Base-by-base conservation (phyloP, 257 asterid species). In the Scutellaria barbata region DNA sequence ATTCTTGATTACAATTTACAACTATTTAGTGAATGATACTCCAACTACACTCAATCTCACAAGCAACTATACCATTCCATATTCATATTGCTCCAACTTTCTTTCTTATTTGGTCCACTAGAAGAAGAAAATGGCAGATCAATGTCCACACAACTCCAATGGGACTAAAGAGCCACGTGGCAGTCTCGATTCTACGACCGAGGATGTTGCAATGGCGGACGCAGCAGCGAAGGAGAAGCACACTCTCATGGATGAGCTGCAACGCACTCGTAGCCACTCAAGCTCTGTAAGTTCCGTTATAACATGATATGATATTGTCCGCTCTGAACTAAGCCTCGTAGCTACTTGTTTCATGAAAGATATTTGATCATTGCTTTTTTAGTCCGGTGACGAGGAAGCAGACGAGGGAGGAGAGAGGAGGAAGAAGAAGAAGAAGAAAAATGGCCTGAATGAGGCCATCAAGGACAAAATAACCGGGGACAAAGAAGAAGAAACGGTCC, bases 351-450 rank as follows among this genome's bases (percentile, higher is more conserved):
- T 30, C 5, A 30, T 30, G 0, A 30, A 30, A 30, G 35, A 30
- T 30, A 30, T 30, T 4, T 30, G 35, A 30, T 30, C 5, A 30
- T 30, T 60, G 69, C 42, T 10, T 18, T 64, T 66, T 56, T 85
- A 86, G 89, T 84, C 85, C 0, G 78, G 84, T 12, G 85, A 82
- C 18, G 92, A 82, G 33, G 84, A 84, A 50, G 85, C 75, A 33
- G 84, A 81, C 6, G 85, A 82, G 70, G 85, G 81, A 6, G 64
- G 76, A 1, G 78, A 74, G 17, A 83, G 79, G 16, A 69, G 77
- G 66, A 83, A 69, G 75, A 69, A 78, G 66, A 83, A 69, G 75
- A 70, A 70, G 71, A 80, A 81, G 63, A 78, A 81, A 56, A 22
- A 22, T 22, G 85, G 82, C n/a, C 47, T 72, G 39, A 77, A 69